Evolutionary conservation across 345 rosid genomes (phyloP).

Genomic region (Populus simonii): DNA sequence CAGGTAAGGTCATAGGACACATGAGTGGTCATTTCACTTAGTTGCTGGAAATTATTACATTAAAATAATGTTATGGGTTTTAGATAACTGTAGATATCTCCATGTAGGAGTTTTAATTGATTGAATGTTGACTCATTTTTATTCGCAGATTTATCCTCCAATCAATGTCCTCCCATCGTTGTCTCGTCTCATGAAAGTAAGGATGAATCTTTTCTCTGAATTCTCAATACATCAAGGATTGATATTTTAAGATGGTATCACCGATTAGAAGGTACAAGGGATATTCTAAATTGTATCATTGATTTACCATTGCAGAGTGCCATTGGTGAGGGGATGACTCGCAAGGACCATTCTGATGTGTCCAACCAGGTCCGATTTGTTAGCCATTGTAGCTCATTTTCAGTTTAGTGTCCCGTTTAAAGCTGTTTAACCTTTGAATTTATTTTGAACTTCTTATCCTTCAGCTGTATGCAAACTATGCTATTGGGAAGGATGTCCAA

Average conservation of each 20-base stretch:
- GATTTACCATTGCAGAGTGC: slow-evolving; percentile 60
- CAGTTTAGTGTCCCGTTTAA: neutral
- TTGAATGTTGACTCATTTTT: slow-evolving; percentile 6
- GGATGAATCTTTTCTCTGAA: neutral
- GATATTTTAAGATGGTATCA: neutral
- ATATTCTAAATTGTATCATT: neutral
- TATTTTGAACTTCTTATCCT: neutral
- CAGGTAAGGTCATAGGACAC: slow-evolving; percentile 45
- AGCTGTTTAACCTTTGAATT: neutral
- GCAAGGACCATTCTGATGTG: slow-evolving; percentile 85
- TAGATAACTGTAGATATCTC: neutral
- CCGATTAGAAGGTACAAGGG: neutral
- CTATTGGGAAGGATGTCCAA: slow-evolving; percentile 95
- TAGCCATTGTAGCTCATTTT: neutral
- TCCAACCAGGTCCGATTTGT: slow-evolving; percentile 71
- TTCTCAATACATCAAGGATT: neutral
- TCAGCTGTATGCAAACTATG: slow-evolving; percentile 93
- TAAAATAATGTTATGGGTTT: neutral
- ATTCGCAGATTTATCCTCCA: slow-evolving; percentile 87
- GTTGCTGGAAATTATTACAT: neutral
- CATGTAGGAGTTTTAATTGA: neutral
- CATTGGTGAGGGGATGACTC: slow-evolving; percentile 98
- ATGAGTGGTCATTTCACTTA: neutral
- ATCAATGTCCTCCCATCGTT: slow-evolving; percentile 97
- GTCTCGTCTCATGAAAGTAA: slow-evolving; percentile 97